These are phyloP conservation scores for Ustanciosporium gigantosporum DNA, from an alignment of 1,284 basidiomycete genomes.

Conservation along the genomic window DNA sequence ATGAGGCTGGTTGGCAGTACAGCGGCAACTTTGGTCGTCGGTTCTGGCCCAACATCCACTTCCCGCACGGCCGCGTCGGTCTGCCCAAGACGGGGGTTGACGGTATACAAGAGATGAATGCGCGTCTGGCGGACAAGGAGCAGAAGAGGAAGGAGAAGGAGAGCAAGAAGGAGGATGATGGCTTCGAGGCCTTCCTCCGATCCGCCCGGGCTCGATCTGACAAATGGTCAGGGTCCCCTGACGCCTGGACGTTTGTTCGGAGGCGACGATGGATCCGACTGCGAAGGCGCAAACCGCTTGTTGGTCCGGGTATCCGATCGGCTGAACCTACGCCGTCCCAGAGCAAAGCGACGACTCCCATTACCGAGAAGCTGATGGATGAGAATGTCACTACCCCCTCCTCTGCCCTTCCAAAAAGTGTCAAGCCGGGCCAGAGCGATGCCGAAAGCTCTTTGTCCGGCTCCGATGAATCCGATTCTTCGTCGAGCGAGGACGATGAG, in stretches of 20 bases:
- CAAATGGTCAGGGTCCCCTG: constrained; percentile 52
- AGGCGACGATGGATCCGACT: constrained; percentile 57
- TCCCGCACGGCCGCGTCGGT: constrained; percentile 26
- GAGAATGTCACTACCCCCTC: not conserved
- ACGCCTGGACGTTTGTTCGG: constrained; percentile 52
- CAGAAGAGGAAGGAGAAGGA: constrained; percentile 38
- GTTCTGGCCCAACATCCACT: constrained; percentile 37
- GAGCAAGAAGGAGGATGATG: constrained; percentile 45
- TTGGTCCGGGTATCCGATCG: not conserved
- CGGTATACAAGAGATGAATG: constrained; percentile 43
- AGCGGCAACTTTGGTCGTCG: constrained; percentile 50
- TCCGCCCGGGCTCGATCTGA: constrained; percentile 36
- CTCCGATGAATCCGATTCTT: constrained; percentile 25
- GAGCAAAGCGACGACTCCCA: constrained; percentile 6
- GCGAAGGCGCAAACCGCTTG: constrained; percentile 35
- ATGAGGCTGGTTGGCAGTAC: constrained; percentile 60
- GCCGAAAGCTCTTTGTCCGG: constrained; percentile 17
- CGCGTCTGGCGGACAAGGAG: constrained; percentile 17
- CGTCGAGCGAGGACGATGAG: constrained; percentile 33
- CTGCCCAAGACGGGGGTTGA: constrained; percentile 35
- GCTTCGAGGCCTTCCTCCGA: constrained; percentile 54
- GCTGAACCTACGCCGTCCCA: constrained; percentile 2
- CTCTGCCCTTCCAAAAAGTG: not conserved
- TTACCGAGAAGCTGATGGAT: constrained; percentile 1
- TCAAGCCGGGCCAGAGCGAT: constrained; percentile 21